Percentiles rank a stretch among this genome's conserved stretches.
Conservation (phyloP, 257 asterid genomes). For the Solanum clarkiae region DNA sequence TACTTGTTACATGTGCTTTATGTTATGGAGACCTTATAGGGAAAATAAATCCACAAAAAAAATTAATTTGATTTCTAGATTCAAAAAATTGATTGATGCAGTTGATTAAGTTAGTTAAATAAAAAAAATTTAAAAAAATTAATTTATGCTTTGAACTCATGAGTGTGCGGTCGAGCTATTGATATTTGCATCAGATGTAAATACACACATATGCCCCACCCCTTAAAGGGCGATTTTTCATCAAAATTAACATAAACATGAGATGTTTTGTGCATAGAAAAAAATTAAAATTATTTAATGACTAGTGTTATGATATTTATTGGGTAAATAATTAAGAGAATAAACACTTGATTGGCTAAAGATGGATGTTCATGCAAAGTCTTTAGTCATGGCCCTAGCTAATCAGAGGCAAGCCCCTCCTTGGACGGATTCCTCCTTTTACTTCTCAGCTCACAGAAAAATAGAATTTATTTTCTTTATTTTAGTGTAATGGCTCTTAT, state of each 20-base stretch:
- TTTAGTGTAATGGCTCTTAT: not conserved
- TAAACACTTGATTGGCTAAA: too few species aligned
- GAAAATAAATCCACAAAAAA: too few species aligned
- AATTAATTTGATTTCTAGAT: not conserved
- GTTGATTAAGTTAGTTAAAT: not conserved
- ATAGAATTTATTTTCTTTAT: not conserved
- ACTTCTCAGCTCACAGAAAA: not conserved
- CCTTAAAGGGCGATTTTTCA: not conserved
- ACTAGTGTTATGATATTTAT: not conserved
- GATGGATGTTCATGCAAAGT: not conserved
- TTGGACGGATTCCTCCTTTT: too few species aligned
- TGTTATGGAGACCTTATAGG: not conserved
- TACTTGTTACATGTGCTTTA: not conserved
- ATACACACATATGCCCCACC: not conserved
- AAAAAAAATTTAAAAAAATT: not conserved
- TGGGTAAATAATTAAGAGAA: not conserved
- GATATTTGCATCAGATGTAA: not conserved
- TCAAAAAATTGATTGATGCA: not conserved
- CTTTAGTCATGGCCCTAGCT: not conserved
- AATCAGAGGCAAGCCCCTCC: too few species aligned
- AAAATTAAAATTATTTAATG: not conserved
- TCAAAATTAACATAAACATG: too few species aligned
- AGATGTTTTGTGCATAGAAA: not conserved
- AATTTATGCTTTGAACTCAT: not conserved
- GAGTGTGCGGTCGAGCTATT: not conserved